Evolutionary conservation across 2,329 filamentous ascomycete species (phyloP).

Genomic region (Aplosporella prunicola): DNA sequence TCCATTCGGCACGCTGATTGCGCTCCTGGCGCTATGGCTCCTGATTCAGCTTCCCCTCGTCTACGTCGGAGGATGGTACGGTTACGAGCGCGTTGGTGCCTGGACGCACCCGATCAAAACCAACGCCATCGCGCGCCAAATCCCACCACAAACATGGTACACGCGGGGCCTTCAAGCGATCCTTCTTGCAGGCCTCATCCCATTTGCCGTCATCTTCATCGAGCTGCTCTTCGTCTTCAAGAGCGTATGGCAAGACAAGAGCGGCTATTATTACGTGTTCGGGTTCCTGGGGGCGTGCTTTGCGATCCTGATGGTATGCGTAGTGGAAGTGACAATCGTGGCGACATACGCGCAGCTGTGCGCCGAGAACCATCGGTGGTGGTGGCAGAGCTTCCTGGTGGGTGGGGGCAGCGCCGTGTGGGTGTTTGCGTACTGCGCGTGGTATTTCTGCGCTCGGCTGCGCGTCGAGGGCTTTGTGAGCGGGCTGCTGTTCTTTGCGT

Average conservation of each 20-base stretch:
- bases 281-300: conserved; percentile 71
- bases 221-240: conserved; percentile 82
- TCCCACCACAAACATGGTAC: conserved; percentile 71
- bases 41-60: conserved; percentile 79
- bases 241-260: conserved; percentile 83
- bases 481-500: conserved; percentile 73
- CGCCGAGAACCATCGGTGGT: conserved; percentile 82
- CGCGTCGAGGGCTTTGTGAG: conserved; percentile 74
- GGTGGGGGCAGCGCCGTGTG: conserved; percentile 68
- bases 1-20: conserved; percentile 69
- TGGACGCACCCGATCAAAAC: conserved; percentile 82
- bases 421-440: conserved; percentile 74
- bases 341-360: conserved; percentile 76
- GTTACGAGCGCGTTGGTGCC: conserved; percentile 54
- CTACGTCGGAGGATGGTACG: conserved; percentile 69
- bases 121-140: conserved; percentile 58
- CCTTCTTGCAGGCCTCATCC: conserved; percentile 65
- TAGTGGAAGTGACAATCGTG: conserved; percentile 76
- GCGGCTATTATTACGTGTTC: conserved; percentile 85
- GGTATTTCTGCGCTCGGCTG: conserved; percentile 74
- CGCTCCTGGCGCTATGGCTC: conserved; percentile 67
- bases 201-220: conserved; percentile 82
- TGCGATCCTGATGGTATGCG: conserved; percentile 61
- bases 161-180: conserved; percentile 52
- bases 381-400: conserved; percentile 80